phyloP scores from a whole-genome alignment of 2,329 filamentous ascomycete species.

The Teratosphaeria viscida region DNA sequence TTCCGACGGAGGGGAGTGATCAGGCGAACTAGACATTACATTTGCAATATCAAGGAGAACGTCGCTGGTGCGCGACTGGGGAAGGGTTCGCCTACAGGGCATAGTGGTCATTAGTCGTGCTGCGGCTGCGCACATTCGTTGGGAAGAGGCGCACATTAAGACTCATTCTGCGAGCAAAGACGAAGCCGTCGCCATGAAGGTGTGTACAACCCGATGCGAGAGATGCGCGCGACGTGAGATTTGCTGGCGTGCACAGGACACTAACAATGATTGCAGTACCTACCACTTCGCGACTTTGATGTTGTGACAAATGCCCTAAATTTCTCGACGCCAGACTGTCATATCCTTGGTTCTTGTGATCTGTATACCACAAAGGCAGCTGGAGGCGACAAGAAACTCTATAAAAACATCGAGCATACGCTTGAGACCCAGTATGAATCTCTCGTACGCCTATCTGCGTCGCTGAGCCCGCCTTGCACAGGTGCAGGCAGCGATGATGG shows the following conservation, averaged over 20 bases:
- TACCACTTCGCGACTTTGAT: conserved; percentile 84
- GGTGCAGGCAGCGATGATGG: conserved; percentile 12
- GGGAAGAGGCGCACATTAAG: neutral
- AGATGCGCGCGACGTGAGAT: conserved; percentile 1
- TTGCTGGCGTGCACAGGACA: neutral
- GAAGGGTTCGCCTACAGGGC: conserved; percentile 6
- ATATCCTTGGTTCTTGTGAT: conserved; percentile 87
- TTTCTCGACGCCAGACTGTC: conserved; percentile 87
- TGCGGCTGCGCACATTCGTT: neutral
- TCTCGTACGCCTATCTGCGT: conserved; percentile 73
- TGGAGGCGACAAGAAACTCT: conserved; percentile 90
- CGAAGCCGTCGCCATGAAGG: conserved; percentile 18
- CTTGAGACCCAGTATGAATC: conserved; percentile 87
- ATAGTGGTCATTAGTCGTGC: neutral
- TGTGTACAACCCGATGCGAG: conserved; percentile 5
- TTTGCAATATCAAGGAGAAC: neutral
- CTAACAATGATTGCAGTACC: conserved; percentile 52
- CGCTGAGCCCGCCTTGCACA: conserved; percentile 63
- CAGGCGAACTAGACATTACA: neutral
- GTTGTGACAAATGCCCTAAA: conserved; percentile 86
- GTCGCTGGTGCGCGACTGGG: conserved; percentile 2
- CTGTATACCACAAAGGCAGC: conserved; percentile 96
- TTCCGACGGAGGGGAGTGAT: conserved; percentile 24
- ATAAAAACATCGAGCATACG: conserved; percentile 87
- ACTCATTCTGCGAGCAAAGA: neutral